phyloP scores from a whole-genome alignment of 495 filamentous ascomycete genomes.

The Ramalina intermedia region DNA sequence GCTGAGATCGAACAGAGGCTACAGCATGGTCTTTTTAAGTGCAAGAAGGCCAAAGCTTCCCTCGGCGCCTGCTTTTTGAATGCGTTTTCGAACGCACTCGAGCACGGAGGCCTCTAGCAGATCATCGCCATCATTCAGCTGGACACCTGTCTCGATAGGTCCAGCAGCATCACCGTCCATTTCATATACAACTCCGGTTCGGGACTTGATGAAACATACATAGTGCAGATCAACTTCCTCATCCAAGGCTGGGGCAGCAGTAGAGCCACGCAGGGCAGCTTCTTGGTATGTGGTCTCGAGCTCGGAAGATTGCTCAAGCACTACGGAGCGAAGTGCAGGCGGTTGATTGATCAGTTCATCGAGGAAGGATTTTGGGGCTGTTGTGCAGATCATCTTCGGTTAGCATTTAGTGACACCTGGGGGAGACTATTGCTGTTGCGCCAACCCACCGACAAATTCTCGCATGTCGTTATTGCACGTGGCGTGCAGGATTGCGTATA shows the following conservation, averaged over 20 bases:
- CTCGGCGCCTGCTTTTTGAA: too few species aligned
- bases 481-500: conserved; percentile 21
- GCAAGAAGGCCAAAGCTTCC: too few species aligned
- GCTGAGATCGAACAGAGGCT: too few species aligned
- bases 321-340: not conserved
- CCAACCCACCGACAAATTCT: not conserved
- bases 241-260: conserved; percentile 1
- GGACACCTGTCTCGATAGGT: too few species aligned
- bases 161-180: too few species aligned
- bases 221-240: conserved; percentile 5
- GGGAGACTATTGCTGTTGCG: too few species aligned
- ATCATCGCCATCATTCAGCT: too few species aligned
- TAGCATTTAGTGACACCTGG: too few species aligned
- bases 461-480: conserved; percentile 11
- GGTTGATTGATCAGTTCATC: not conserved
- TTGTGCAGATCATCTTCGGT: not conserved
- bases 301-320: not conserved
- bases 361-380: not conserved
- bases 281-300: conserved; percentile 1
- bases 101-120: too few species aligned
- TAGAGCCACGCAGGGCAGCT: not conserved
- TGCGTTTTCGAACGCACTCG: too few species aligned
- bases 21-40: too few species aligned
- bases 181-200: too few species aligned
- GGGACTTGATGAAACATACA: conserved; percentile 4